Conservation (phyloP, 2,329 filamentous ascomycete species). For the Phialophora tarda region DNA sequence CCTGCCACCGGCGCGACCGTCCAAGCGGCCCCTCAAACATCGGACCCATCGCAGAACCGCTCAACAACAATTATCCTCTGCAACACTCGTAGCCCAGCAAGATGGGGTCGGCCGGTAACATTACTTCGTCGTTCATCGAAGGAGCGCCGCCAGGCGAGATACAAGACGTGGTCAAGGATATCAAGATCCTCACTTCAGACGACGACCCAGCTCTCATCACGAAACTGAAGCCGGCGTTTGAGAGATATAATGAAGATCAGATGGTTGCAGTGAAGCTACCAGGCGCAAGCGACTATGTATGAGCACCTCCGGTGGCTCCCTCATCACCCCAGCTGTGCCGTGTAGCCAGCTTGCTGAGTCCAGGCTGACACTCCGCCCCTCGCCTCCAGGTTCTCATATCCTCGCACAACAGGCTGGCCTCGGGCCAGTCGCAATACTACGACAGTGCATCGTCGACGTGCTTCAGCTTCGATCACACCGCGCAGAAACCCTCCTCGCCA, state of each 20-base stretch:
- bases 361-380: slow-evolving; percentile 1
- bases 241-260: slow-evolving; percentile 96
- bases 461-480: slow-evolving; percentile 84
- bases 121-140: slow-evolving; percentile 85
- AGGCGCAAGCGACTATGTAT: slow-evolving; percentile 77
- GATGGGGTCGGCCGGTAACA: slow-evolving; percentile 60
- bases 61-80: neutral
- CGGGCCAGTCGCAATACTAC: slow-evolving; percentile 75
- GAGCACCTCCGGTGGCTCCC: slow-evolving; percentile 28
- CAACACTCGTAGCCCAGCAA: slow-evolving; percentile 9
- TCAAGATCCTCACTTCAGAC: slow-evolving; percentile 80
- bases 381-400: slow-evolving; percentile 72
- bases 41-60: neutral
- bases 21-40: neutral
- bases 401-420: slow-evolving; percentile 74
- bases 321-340: neutral
- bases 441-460: slow-evolving; percentile 87
- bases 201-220: slow-evolving; percentile 67
- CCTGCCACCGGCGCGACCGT: slow-evolving; percentile 3
- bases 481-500: slow-evolving; percentile 81
- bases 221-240: slow-evolving; percentile 80
- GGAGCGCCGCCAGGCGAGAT: slow-evolving; percentile 97
- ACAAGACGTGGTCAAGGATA: slow-evolving; percentile 81
- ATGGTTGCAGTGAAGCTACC: slow-evolving; percentile 88
- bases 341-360: neutral